Conservation (phyloP, 768 basidiomycete genomes). For the Imleria badia region DNA sequence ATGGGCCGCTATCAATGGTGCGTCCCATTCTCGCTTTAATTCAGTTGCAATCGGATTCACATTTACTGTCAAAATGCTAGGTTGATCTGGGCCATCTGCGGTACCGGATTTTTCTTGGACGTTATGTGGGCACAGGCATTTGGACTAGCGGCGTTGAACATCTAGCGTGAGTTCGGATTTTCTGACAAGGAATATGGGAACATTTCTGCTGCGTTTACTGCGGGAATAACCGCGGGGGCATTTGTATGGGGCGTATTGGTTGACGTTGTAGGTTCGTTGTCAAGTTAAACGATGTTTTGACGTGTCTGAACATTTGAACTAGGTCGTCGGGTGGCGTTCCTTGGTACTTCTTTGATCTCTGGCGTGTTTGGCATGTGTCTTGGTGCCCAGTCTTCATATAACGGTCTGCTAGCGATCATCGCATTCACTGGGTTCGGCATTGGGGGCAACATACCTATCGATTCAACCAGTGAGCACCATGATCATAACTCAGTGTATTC, state of each 20-base stretch:
- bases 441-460: slow-evolving; percentile 16
- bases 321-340: slow-evolving; percentile 17
- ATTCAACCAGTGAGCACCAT: slow-evolving; percentile 11
- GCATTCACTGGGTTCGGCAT: slow-evolving; percentile 13
- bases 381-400: slow-evolving; percentile 13
- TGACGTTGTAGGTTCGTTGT: slow-evolving; percentile 17
- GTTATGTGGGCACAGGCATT: slow-evolving; percentile 5
- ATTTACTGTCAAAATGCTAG: background rate
- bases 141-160: background rate
- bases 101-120: slow-evolving; percentile 11
- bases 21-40: background rate
- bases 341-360: slow-evolving; percentile 13
- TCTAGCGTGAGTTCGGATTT: slow-evolving; percentile 18
- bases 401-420: slow-evolving; percentile 5
- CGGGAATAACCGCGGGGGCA: slow-evolving; percentile 4
- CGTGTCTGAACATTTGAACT: background rate
- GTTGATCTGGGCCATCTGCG: slow-evolving; percentile 16
- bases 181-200: slow-evolving; percentile 17
- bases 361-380: slow-evolving; percentile 14
- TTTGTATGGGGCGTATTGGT: slow-evolving; percentile 17
- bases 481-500: background rate
- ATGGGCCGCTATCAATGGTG: slow-evolving; percentile 20
- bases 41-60: background rate
- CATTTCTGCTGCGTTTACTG: background rate
- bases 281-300: background rate